A percentile compares a stretch with the other conserved stretches of the same genome.
Evolutionary conservation across 495 filamentous ascomycete species (phyloP).

Genomic region (Immersiella caudata): DNA sequence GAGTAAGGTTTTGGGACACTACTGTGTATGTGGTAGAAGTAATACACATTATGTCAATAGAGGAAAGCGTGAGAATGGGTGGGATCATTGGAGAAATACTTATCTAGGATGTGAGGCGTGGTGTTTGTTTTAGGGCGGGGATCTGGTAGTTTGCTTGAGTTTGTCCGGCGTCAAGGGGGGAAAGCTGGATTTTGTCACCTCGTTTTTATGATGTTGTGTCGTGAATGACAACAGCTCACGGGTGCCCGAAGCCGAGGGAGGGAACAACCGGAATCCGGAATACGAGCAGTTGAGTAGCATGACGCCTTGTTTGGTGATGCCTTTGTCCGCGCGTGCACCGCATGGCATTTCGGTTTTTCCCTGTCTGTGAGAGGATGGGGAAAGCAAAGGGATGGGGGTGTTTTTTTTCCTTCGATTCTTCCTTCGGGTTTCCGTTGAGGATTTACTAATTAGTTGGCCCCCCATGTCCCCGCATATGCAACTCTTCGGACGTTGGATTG

Average conservation of each 20-base stretch:
- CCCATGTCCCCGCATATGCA: neutral
- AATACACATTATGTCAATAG: too few species aligned
- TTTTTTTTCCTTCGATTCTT: neutral
- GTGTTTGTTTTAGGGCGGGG: too few species aligned
- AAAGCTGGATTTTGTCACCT: neutral
- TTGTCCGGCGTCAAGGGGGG: neutral
- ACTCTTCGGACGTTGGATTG: neutral
- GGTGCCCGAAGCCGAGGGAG: neutral
- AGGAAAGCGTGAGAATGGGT: too few species aligned
- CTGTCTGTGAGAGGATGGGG: neutral
- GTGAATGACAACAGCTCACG: neutral
- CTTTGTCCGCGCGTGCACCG: neutral
- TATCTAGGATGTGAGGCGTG: too few species aligned
- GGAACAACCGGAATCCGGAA: conserved; percentile 7
- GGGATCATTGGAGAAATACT: too few species aligned
- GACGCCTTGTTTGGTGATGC: conserved; percentile 10
- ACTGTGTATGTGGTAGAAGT: too few species aligned
- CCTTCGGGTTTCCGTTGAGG: neutral
- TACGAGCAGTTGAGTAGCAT: conserved; percentile 23
- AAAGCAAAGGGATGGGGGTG: neutral
- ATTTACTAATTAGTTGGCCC: neutral
- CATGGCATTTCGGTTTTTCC: neutral
- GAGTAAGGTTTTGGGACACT: neutral
- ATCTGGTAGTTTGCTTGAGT: too few species aligned
- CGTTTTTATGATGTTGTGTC: neutral